These are phyloP conservation scores for Neocucurbitaria cava DNA, from an alignment of 2,329 filamentous ascomycete genomes.

Conservation along the genomic window DNA sequence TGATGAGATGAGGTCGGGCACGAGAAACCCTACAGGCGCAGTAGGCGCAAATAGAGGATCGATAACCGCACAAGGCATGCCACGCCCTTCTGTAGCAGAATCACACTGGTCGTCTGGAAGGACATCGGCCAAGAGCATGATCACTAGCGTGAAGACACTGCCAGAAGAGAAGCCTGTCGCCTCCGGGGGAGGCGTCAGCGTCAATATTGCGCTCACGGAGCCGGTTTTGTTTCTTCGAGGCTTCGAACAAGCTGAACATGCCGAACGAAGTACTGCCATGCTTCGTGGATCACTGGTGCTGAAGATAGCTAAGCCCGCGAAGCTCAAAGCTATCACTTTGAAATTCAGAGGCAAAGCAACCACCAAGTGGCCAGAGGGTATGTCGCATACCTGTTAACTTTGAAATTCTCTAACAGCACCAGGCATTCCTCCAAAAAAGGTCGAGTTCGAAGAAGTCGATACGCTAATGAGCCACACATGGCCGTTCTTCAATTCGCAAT, in stretches of 20 bases:
- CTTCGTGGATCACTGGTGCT: constrained; percentile 84
- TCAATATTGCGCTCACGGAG: constrained; percentile 77
- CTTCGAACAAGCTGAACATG: constrained; percentile 73
- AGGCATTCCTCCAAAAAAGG: constrained; percentile 86
- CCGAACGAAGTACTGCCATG: constrained; percentile 76
- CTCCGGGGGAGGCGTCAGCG: constrained; percentile 75
- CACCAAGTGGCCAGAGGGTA: constrained; percentile 94
- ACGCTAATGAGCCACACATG: constrained; percentile 86
- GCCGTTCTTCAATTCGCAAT: constrained; percentile 88
- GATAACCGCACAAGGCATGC: constrained; percentile 46
- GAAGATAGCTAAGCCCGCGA: constrained; percentile 84
- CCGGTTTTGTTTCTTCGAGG: constrained; percentile 81
- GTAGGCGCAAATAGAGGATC: constrained; percentile 30
- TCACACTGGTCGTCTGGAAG: constrained; percentile 49
- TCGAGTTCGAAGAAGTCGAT: constrained; percentile 82
- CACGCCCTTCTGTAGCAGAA: constrained; percentile 52
- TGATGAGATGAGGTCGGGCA: constrained; percentile 49
- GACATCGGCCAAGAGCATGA: constrained; percentile 42
- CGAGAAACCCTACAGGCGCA: constrained; percentile 50
- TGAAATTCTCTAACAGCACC: constrained; percentile 9
- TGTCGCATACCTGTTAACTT: background rate
- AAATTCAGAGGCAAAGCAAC: constrained; percentile 84
- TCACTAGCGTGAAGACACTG: constrained; percentile 41
- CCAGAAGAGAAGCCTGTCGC: constrained; percentile 74
- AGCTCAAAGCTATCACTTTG: constrained; percentile 89